These are phyloP conservation scores for Speleostelium caveatum DNA, from an alignment of 78 protist genomes.

Conservation along the genomic window DNA sequence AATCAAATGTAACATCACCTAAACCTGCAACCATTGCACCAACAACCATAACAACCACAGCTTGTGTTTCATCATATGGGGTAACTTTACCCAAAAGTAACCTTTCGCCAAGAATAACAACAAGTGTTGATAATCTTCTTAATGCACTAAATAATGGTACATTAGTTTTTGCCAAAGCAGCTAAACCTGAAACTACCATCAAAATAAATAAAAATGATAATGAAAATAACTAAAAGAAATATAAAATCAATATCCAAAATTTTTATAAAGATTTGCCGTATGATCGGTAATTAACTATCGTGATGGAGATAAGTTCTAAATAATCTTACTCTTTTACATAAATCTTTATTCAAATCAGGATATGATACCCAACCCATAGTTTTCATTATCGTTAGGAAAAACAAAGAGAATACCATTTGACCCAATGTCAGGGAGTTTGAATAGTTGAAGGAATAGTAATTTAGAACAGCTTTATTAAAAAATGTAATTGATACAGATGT, in stretches of 20 bases:
- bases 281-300: not conserved
- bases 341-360: conserved; percentile 50
- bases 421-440: conserved; percentile 79
- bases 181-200: conserved; percentile 87
- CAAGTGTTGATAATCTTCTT: conserved; percentile 80
- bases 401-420: conserved; percentile 81
- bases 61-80: conserved; percentile 68
- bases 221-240: conserved; percentile 58
- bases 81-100: conserved; percentile 63
- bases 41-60: conserved; percentile 77
- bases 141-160: conserved; percentile 84
- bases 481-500: conserved; percentile 84
- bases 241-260: not conserved
- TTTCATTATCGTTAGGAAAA: conserved; percentile 60
- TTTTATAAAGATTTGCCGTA: not conserved
- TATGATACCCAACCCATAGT: conserved; percentile 22
- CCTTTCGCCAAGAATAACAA: conserved; percentile 78
- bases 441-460: conserved; percentile 63
- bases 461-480: conserved; percentile 84
- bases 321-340: conserved; percentile 63
- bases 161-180: conserved; percentile 79
- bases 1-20: conserved; percentile 83
- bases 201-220: conserved; percentile 76
- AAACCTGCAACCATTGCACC: conserved; percentile 86
- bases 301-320: not conserved